Percentiles rank a stretch among this genome's conserved stretches.
These are phyloP conservation scores for Nicotiana paniculata DNA, from an alignment of 257 asterid species.

Conservation along the genomic window DNA sequence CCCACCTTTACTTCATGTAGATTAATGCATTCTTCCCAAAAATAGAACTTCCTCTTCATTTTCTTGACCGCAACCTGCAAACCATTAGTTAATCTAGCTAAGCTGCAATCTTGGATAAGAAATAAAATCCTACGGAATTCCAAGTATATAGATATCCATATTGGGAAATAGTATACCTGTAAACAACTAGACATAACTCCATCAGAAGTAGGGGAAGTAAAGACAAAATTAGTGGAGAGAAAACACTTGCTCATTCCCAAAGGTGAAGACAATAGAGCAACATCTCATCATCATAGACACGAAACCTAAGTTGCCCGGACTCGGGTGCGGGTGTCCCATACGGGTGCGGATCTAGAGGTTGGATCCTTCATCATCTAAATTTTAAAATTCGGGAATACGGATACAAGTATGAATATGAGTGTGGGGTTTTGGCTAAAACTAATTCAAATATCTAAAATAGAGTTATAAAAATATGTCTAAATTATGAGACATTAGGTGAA, in stretches of 20 bases:
- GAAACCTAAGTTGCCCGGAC: not conserved
- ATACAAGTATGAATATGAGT: too few species aligned
- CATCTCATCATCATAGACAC: not conserved
- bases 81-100: not conserved
- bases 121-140: not conserved
- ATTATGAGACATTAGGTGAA: too few species aligned
- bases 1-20: slow-evolving; percentile 78
- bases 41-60: slow-evolving; percentile 81
- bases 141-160: not conserved
- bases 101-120: not conserved
- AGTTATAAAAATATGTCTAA: too few species aligned
- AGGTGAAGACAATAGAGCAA: not conserved
- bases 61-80: slow-evolving; percentile 84
- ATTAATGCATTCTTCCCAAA: slow-evolving; percentile 80
- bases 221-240: not conserved
- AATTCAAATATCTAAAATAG: too few species aligned
- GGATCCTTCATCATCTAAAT: too few species aligned
- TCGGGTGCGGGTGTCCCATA: too few species aligned
- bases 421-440: too few species aligned
- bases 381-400: too few species aligned
- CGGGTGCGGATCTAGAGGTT: too few species aligned
- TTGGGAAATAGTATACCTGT: not conserved
- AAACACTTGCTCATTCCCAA: not conserved
- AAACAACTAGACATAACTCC: not conserved
- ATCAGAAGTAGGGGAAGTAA: not conserved